A percentile compares a stretch with the other conserved stretches of the same genome.
Conservation (phyloP, 257 asterid species). For the Leonotis leonurus region DNA sequence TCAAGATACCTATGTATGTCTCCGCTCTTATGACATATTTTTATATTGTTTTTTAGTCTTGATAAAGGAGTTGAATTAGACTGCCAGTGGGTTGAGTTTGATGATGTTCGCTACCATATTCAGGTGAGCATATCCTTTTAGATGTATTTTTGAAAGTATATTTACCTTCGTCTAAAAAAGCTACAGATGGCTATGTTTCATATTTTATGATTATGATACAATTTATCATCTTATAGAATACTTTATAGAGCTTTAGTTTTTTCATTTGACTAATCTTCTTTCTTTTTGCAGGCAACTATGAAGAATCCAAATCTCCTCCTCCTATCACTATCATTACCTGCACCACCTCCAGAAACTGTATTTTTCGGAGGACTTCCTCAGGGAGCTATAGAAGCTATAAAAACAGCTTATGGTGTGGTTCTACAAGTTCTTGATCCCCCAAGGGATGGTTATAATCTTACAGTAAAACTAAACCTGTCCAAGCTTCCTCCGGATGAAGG, state of each 20-base stretch:
- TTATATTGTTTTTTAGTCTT: conserved; percentile 43
- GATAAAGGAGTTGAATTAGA: conserved; percentile 93
- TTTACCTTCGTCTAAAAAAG: background rate
- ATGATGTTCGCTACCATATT: conserved; percentile 83
- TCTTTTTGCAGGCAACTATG: conserved; percentile 53
- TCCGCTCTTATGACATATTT: background rate
- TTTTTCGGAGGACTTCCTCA: conserved; percentile 84
- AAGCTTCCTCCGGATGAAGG: conserved; percentile 98
- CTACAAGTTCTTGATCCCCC: conserved; percentile 98
- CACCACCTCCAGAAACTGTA: conserved; percentile 85
- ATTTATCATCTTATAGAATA: background rate
- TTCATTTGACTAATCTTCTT: background rate
- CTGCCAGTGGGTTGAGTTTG: conserved; percentile 88
- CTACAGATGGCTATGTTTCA: conserved; percentile 6
- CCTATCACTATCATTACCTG: conserved; percentile 67
- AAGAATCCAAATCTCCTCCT: conserved; percentile 74
- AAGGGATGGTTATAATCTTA: conserved; percentile 91
- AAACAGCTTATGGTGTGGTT: conserved; percentile 71
- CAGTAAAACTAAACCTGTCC: conserved; percentile 81
- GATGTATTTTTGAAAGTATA: background rate
- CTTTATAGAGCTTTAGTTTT: background rate
- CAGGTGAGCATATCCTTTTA: conserved; percentile 48
- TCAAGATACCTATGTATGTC: background rate
- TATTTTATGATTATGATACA: background rate
- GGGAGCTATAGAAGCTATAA: conserved; percentile 90